Conservation (phyloP, 805 yeast species). For the Candida patagonica region DNA sequence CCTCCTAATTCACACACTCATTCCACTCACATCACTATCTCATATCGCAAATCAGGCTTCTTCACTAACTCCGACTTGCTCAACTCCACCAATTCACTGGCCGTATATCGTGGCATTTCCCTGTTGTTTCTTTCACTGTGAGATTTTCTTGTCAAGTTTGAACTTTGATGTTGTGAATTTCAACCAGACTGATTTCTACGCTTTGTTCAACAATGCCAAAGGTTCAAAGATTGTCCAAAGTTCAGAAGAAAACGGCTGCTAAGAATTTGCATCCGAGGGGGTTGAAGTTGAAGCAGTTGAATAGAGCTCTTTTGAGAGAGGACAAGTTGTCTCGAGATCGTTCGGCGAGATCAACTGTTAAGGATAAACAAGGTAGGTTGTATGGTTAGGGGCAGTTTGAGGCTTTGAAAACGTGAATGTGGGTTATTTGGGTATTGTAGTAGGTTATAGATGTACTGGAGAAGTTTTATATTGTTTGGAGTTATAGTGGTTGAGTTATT, state of each 20-base stretch:
- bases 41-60: constrained; percentile 22
- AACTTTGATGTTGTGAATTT: neutral
- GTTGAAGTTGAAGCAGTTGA: constrained; percentile 74
- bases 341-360: constrained; percentile 43
- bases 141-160: neutral
- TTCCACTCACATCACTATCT: neutral
- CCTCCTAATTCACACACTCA: neutral
- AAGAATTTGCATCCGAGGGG: constrained; percentile 77
- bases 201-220: constrained; percentile 43
- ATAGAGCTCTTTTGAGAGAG: constrained; percentile 81
- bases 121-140: no score
- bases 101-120: constrained; percentile 26
- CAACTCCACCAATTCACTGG: constrained; percentile 20
- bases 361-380: constrained; percentile 20
- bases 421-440: no score
- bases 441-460: no score
- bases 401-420: no score
- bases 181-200: constrained; percentile 1
- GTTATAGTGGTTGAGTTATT: no score
- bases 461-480: no score
- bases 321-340: constrained; percentile 55
- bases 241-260: constrained; percentile 48
- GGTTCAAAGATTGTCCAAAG: constrained; percentile 57
- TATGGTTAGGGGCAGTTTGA: no score
- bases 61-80: constrained; percentile 21